phyloP scores from a whole-genome alignment of 2,329 filamentous ascomycete genomes.

The Aureobasidium sp. region DNA sequence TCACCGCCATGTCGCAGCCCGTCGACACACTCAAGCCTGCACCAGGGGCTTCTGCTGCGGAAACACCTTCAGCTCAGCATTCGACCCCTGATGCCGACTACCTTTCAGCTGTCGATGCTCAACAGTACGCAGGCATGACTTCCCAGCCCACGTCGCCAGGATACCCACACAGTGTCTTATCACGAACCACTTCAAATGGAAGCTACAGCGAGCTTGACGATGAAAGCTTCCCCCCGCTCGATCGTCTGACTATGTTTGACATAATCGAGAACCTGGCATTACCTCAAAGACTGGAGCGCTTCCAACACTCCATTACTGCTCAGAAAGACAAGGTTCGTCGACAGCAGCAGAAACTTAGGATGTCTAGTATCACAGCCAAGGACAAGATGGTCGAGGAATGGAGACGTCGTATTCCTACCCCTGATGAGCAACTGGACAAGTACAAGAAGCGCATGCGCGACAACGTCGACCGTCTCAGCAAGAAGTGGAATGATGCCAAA shows the following conservation, averaged over 20 bases:
- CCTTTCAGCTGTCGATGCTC: constrained; percentile 33
- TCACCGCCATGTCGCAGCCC: constrained; percentile 20
- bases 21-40: constrained; percentile 19
- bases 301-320: constrained; percentile 72
- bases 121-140: constrained; percentile 5
- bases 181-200: constrained; percentile 48
- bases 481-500: constrained; percentile 82
- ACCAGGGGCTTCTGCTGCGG: constrained; percentile 15
- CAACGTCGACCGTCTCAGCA: constrained; percentile 79
- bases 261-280: constrained; percentile 88
- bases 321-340: constrained; percentile 80
- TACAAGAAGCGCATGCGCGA: constrained; percentile 82
- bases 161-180: constrained; percentile 40
- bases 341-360: constrained; percentile 73
- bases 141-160: constrained; percentile 40
- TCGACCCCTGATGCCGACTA: constrained; percentile 23
- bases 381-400: constrained; percentile 89
- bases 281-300: constrained; percentile 81
- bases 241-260: constrained; percentile 86
- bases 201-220: constrained; percentile 50
- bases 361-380: constrained; percentile 68
- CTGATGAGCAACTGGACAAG: constrained; percentile 86
- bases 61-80: neutral
- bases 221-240: constrained; percentile 78
- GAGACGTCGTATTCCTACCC: constrained; percentile 75